Evolutionary conservation across 2,329 filamentous ascomycete genomes (phyloP).

Genomic region (Plectosphaerella sp.): DNA sequence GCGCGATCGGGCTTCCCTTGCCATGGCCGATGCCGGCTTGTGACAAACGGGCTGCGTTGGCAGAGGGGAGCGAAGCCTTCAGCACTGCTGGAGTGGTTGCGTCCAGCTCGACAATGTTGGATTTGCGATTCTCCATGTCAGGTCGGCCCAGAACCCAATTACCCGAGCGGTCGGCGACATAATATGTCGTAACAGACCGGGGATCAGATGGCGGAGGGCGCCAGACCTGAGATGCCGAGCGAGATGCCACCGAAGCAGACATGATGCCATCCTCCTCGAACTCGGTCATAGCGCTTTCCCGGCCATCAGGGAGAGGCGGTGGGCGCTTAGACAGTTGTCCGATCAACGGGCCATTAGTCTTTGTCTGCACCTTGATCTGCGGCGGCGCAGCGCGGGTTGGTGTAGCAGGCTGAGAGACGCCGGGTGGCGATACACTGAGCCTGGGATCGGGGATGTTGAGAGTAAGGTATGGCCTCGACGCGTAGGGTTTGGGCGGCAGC

Average conservation of each 20-base stretch:
- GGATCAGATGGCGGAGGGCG: constrained; percentile 42
- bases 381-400: constrained; percentile 11
- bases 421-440: constrained; percentile 2
- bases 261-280: constrained; percentile 46
- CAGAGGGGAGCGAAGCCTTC: constrained; percentile 9
- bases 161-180: constrained; percentile 46
- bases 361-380: background rate
- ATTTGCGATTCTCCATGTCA: constrained; percentile 16
- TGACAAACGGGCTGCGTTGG: constrained; percentile 12
- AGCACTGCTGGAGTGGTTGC: constrained; percentile 9
- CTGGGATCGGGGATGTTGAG: constrained; percentile 26
- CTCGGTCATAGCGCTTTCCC: constrained; percentile 44
- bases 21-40: constrained; percentile 10
- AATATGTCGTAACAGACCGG: constrained; percentile 39
- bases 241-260: constrained; percentile 16
- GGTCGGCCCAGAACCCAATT: constrained; percentile 48
- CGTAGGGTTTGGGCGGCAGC: constrained; percentile 33
- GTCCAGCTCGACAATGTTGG: constrained; percentile 19
- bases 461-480: constrained; percentile 36
- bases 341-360: too few relatives aligned
- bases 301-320: constrained; percentile 13
- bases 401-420: too few relatives aligned
- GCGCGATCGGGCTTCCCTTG: constrained; percentile 7
- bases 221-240: constrained; percentile 42
- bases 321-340: constrained; percentile 1